Conservation (phyloP, 2,329 filamentous ascomycete genomes). For the Aspergillus hortae region DNA sequence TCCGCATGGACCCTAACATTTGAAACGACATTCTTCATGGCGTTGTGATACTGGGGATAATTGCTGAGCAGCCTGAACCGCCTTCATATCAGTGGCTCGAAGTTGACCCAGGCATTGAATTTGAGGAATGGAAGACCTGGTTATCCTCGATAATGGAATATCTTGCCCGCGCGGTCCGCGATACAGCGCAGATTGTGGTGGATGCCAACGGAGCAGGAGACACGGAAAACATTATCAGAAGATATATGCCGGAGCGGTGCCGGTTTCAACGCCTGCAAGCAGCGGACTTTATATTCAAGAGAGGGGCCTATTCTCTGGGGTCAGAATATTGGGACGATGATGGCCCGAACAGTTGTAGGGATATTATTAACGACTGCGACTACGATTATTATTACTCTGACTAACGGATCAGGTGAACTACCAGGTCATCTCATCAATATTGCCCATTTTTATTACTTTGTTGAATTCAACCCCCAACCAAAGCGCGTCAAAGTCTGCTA, state of each 20-base stretch:
- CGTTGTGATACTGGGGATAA: neutral
- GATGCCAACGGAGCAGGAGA: neutral
- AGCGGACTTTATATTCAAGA: neutral
- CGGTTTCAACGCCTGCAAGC: neutral
- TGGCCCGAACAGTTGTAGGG: neutral
- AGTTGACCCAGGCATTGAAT: neutral
- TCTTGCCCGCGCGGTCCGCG: neutral
- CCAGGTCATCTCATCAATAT: neutral
- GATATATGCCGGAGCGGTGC: neutral
- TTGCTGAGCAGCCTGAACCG: neutral
- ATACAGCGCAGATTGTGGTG: neutral
- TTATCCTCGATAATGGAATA: neutral
- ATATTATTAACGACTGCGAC: neutral
- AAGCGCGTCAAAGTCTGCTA: neutral
- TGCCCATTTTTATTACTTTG: neutral
- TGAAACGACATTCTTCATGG: neutral
- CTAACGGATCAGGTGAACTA: neutral
- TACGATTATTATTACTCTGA: neutral
- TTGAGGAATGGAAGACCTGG: neutral
- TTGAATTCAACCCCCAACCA: neutral
- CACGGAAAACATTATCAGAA: neutral
- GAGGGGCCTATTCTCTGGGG: neutral
- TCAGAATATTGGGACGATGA: neutral
- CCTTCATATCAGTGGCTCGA: neutral
- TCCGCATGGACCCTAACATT: neutral